These are phyloP conservation scores for Cladorrhinum sp. DNA, from an alignment of 2,329 filamentous ascomycete genomes.

Conservation along the genomic window DNA sequence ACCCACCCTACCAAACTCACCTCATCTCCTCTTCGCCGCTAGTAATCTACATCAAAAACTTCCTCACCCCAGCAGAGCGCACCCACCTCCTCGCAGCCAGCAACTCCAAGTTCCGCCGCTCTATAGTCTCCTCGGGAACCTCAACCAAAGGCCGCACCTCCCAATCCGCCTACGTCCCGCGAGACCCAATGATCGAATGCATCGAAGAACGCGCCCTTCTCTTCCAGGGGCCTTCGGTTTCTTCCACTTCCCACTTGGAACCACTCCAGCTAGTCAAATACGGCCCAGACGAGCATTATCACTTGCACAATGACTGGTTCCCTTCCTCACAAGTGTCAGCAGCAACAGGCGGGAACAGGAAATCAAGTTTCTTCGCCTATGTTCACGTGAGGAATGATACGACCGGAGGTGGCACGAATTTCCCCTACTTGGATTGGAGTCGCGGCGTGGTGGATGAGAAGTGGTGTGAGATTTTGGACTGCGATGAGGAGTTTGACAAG, in stretches of 20 bases:
- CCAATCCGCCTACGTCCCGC: conserved; percentile 43
- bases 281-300: conserved; percentile 43
- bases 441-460: conserved; percentile 32
- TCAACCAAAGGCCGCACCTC: conserved; percentile 40
- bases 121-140: conserved; percentile 37
- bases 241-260: conserved; percentile 40
- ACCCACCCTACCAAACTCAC: conserved; percentile 39
- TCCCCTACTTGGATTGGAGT: conserved; percentile 42
- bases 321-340: conserved; percentile 37
- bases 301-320: conserved; percentile 53
- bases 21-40: conserved; percentile 47
- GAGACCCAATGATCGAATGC: conserved; percentile 43
- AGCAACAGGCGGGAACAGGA: conserved; percentile 42
- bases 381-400: conserved; percentile 40
- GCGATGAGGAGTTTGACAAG: conserved; percentile 46
- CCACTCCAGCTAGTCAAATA: conserved; percentile 49
- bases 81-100: conserved; percentile 41
- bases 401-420: conserved; percentile 49
- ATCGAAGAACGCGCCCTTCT: conserved; percentile 45
- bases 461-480: conserved; percentile 46
- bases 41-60: conserved; percentile 48
- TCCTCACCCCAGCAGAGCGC: conserved; percentile 42
- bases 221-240: conserved; percentile 44
- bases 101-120: conserved; percentile 42
- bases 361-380: conserved; percentile 48